These are phyloP conservation scores for Globisporangium okanoganense DNA, from an alignment of 352 stramenopile genomes.

Conservation along the genomic window DNA sequence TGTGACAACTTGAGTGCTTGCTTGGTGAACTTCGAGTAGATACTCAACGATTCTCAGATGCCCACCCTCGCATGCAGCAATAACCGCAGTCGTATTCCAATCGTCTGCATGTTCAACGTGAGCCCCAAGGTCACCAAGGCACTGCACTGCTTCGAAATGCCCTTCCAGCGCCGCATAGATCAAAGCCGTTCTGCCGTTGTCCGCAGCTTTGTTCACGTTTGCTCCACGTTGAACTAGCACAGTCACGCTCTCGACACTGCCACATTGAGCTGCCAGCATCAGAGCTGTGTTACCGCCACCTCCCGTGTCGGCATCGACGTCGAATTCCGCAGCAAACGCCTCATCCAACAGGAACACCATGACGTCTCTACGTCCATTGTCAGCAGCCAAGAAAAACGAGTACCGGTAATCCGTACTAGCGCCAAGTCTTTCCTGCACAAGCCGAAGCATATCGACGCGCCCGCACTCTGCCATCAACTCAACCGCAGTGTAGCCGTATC, in stretches of 20 bases:
- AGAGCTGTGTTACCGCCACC: not conserved
- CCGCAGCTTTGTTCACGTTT: not conserved
- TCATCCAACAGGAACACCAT: not conserved
- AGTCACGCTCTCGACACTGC: not conserved
- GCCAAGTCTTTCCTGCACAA: not conserved
- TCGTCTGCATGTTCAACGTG: not conserved
- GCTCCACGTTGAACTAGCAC: not conserved
- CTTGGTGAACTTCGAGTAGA: not conserved
- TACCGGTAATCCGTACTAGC: not conserved
- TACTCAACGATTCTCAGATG: conserved; percentile 1
- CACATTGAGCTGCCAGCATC: not conserved
- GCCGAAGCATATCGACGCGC: not conserved
- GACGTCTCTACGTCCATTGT: not conserved
- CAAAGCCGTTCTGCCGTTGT: not conserved
- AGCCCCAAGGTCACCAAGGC: not conserved
- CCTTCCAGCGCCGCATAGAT: not conserved
- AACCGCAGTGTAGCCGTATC: not conserved
- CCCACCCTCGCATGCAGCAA: not conserved
- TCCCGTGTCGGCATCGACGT: not conserved
- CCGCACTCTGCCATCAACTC: not conserved
- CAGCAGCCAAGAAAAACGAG: not conserved
- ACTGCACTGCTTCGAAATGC: not conserved
- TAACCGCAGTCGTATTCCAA: not conserved
- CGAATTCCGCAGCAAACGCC: not conserved
- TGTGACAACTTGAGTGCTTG: not conserved